These are phyloP conservation scores for Candida glucosophila DNA, from an alignment of 1,139 yeast species.

Conservation along the genomic window DNA sequence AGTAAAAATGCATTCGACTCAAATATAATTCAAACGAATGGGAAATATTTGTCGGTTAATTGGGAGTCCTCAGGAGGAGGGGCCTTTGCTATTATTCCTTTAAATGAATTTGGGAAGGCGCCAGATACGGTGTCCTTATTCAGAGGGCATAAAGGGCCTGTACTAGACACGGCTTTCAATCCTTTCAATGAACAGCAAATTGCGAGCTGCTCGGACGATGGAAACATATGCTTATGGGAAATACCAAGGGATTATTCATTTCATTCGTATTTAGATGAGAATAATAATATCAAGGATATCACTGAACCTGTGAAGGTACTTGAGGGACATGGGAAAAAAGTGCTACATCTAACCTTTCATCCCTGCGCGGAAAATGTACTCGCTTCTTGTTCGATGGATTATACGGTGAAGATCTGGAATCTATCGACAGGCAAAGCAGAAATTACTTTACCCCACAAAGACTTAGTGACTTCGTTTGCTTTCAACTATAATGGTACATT, in stretches of 20 bases:
- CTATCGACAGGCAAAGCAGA: conserved; percentile 64
- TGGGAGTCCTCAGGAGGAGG: conserved; percentile 98
- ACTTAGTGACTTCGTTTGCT: conserved; percentile 81
- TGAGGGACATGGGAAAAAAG: conserved; percentile 82
- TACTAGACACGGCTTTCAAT: conserved; percentile 87
- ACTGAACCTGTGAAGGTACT: conserved; percentile 58
- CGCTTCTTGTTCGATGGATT: conserved; percentile 86
- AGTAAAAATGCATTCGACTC: conserved; percentile 97
- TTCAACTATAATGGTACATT: conserved; percentile 85
- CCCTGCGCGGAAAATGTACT: conserved; percentile 82
- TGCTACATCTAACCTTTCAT: conserved; percentile 86
- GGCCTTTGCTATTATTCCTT: conserved; percentile 88
- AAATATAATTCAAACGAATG: conserved; percentile 70
- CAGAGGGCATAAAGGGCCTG: conserved; percentile 94
- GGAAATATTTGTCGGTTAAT: conserved; percentile 76
- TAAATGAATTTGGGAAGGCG: conserved; percentile 80
- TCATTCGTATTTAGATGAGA: conserved; percentile 47
- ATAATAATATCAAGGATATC: conserved; percentile 61
- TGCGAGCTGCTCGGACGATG: conserved; percentile 88
- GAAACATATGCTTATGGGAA: conserved; percentile 78
- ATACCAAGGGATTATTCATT: conserved; percentile 77
- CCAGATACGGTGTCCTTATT: conserved; percentile 91
- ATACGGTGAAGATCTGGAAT: conserved; percentile 87
- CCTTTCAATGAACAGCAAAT: conserved; percentile 75
- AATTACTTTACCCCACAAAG: conserved; percentile 75